A percentile compares a stretch with the other conserved stretches of the same genome.
These are phyloP conservation scores for Colletotrichum chlorophyti DNA, from an alignment of 2,329 filamentous ascomycete genomes.

Conservation along the genomic window DNA sequence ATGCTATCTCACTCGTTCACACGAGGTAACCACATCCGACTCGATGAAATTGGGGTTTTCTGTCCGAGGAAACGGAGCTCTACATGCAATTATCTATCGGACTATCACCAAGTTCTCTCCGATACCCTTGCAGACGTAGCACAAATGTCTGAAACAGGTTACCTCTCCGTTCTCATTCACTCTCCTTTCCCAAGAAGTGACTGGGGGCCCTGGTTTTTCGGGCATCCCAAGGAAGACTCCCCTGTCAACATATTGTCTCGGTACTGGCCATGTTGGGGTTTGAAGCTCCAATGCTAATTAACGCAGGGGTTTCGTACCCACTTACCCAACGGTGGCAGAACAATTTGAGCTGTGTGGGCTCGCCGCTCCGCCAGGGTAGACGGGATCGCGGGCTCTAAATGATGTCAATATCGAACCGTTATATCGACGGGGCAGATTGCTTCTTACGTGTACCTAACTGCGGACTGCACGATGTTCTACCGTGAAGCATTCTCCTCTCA, in stretches of 20 bases:
- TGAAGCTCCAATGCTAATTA: constrained; percentile 14
- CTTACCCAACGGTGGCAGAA: constrained; percentile 20
- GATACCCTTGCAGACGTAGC: constrained; percentile 16
- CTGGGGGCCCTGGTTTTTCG: neutral
- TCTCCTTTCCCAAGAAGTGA: constrained; percentile 3
- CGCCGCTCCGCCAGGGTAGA: constrained; percentile 2
- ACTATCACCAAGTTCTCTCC: neutral
- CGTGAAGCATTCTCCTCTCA: no score
- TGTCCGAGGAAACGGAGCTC: neutral
- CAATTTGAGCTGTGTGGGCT: constrained; percentile 17
- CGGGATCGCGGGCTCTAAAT: constrained; percentile 15
- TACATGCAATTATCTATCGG: no score
- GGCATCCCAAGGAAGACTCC: constrained; percentile 8
- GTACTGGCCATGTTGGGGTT: constrained; percentile 7
- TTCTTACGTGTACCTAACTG: no score
- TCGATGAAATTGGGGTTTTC: neutral
- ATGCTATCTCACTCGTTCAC: no score
- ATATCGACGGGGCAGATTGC: constrained; percentile 10
- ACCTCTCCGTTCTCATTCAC: constrained; percentile 18
- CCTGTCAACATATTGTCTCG: constrained; percentile 4
- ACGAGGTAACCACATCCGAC: no score
- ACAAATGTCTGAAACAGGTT: constrained; percentile 25
- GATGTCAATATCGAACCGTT: constrained; percentile 18
- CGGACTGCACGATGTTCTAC: no score
- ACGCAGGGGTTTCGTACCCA: constrained; percentile 9